phyloP scores from a whole-genome alignment of 164 flowering plant species.

The Liriodendron chinense region DNA sequence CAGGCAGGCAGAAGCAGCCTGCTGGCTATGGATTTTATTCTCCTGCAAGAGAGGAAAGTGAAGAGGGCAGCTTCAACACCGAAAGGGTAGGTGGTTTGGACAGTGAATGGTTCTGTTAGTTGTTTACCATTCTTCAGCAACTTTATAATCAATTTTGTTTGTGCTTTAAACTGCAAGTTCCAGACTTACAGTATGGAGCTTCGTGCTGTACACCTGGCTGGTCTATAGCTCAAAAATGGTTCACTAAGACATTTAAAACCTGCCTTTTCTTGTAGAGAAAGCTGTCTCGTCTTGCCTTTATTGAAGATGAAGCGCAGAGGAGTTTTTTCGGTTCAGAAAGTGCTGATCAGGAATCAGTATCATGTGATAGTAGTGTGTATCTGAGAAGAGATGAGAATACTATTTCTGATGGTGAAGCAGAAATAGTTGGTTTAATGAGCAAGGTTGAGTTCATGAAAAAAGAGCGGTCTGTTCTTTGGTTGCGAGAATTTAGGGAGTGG shows the following conservation, averaged over 20 bases:
- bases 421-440: slow-evolving; percentile 61
- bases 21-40: slow-evolving; percentile 87
- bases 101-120: background rate
- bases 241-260: background rate
- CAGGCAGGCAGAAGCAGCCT: slow-evolving; percentile 73
- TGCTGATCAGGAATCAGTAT: slow-evolving; percentile 57
- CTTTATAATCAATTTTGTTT: too few species aligned
- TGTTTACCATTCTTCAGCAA: slow-evolving; percentile 2
- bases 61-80: slow-evolving; percentile 31
- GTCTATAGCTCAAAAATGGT: background rate
- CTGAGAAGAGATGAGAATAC: slow-evolving; percentile 48
- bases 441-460: slow-evolving; percentile 80
- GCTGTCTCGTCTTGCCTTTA: slow-evolving; percentile 67
- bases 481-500: slow-evolving; percentile 82
- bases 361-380: slow-evolving; percentile 61
- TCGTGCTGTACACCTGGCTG: background rate
- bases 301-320: slow-evolving; percentile 62
- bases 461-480: slow-evolving; percentile 73
- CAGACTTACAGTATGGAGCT: background rate
- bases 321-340: slow-evolving; percentile 31
- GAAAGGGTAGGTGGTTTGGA: slow-evolving; percentile 47
- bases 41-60: slow-evolving; percentile 57
- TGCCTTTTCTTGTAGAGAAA: slow-evolving; percentile 49
- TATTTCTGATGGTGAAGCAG: slow-evolving; percentile 63
- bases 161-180: background rate